Conservation (phyloP, 257 asterid genomes). For the Datura wrightii region DNA sequence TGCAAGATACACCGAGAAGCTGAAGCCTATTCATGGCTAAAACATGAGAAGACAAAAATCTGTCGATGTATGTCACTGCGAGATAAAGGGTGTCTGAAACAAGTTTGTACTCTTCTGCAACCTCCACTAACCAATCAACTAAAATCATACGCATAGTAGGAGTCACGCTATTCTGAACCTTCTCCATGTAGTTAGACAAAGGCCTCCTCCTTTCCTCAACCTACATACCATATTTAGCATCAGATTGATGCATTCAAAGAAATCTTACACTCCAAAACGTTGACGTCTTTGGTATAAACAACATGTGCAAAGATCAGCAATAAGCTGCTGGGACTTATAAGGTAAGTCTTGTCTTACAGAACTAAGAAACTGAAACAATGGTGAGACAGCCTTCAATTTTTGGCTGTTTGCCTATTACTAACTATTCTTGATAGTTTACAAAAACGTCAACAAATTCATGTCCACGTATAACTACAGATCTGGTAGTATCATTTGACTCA, state of each 20-base stretch:
- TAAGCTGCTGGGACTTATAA: constrained; percentile 2
- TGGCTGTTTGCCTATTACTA: background rate
- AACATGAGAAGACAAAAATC: constrained; percentile 65
- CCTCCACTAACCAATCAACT: constrained; percentile 93
- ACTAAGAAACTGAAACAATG: background rate
- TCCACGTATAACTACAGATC: background rate
- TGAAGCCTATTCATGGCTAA: constrained; percentile 71
- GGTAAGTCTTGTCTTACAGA: constrained; percentile 18
- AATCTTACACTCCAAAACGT: background rate
- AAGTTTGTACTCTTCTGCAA: constrained; percentile 78
- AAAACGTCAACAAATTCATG: background rate
- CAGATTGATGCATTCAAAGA: constrained; percentile 28
- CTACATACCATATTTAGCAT: constrained; percentile 49
- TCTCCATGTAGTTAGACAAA: constrained; percentile 73
- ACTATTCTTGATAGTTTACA: background rate
- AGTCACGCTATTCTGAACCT: constrained; percentile 64
- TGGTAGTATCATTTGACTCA: constrained; percentile 1
- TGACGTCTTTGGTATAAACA: background rate
- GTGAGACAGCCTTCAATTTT: background rate
- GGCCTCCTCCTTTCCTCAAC: constrained; percentile 74
- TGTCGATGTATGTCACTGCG: constrained; percentile 69
- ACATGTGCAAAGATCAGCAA: background rate
- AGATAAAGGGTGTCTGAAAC: constrained; percentile 78
- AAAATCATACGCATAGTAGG: constrained; percentile 75
- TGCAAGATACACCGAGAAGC: constrained; percentile 90